These are phyloP conservation scores for Trichoderma sp. DNA, from an alignment of 2,329 filamentous ascomycete genomes.

Conservation along the genomic window DNA sequence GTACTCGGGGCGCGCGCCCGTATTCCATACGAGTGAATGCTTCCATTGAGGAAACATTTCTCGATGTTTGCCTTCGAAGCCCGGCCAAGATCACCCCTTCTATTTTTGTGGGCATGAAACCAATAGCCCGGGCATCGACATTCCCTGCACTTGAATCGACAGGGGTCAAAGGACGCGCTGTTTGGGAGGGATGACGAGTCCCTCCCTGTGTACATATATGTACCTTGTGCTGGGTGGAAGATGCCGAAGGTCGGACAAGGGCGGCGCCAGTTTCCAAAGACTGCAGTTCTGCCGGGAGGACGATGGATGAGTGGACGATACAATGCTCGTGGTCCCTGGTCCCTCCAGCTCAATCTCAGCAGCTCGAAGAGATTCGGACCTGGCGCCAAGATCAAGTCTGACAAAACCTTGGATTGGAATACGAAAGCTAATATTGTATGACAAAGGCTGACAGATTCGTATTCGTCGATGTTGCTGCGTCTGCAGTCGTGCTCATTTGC, in stretches of 20 bases:
- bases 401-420: background rate
- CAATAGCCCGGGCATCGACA: conserved; percentile 7
- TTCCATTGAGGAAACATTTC: background rate
- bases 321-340: background rate
- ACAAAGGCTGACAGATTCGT: conserved; percentile 3
- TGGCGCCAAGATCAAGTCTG: background rate
- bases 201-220: background rate
- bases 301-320: background rate
- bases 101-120: conserved; percentile 23
- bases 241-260: too few relatives aligned
- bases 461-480: conserved; percentile 12
- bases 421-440: background rate
- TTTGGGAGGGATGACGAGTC: background rate
- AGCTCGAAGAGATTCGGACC: background rate
- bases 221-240: too few relatives aligned
- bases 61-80: conserved; percentile 3
- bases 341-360: background rate
- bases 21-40: background rate
- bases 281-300: too few relatives aligned
- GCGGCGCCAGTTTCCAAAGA: background rate
- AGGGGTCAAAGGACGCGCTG: background rate
- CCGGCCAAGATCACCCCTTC: conserved; percentile 7
- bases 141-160: background rate
- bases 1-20: conserved; percentile 7
- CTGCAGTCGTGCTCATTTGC: background rate